phyloP scores from a whole-genome alignment of 1,284 basidiomycete species.

The Trametes hirsuta region DNA sequence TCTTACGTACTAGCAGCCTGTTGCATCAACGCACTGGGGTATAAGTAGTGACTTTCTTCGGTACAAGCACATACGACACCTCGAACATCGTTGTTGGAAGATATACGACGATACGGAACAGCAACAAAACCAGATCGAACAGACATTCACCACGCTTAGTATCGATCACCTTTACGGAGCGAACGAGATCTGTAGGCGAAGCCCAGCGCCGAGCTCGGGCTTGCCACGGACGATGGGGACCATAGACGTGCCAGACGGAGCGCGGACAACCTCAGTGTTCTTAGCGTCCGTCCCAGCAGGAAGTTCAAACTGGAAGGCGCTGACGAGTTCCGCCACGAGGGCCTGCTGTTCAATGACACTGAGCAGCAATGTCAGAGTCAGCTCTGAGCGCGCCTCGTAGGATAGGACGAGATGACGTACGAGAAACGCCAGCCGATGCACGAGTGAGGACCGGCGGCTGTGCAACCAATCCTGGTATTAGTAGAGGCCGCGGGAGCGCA shows the following conservation, averaged over 20 bases:
- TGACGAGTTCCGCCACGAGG: constrained; percentile 49
- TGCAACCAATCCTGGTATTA: neutral
- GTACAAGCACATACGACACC: too few species aligned
- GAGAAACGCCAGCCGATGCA: constrained; percentile 50
- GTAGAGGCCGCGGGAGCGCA: neutral
- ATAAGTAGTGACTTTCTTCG: too few species aligned
- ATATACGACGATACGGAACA: too few species aligned
- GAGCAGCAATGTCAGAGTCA: neutral
- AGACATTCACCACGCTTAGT: too few species aligned
- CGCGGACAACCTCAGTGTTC: constrained; percentile 40
- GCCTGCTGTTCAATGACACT: constrained; percentile 53
- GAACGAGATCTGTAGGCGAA: constrained; percentile 15
- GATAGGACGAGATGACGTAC: constrained; percentile 22
- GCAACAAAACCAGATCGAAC: too few species aligned
- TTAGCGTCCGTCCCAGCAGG: constrained; percentile 31
- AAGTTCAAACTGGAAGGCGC: constrained; percentile 49
- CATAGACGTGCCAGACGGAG: constrained; percentile 42
- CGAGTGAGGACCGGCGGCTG: constrained; percentile 15
- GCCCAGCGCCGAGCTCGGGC: constrained; percentile 39
- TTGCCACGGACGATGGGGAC: constrained; percentile 51
- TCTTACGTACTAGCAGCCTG: too few species aligned
- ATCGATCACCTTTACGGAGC: constrained; percentile 10
- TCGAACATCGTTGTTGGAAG: too few species aligned
- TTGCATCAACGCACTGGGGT: too few species aligned
- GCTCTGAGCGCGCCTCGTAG: neutral